These are phyloP conservation scores for Escallonia rubra DNA, from an alignment of 129 eudicot genomes.

Conservation along the genomic window DNA sequence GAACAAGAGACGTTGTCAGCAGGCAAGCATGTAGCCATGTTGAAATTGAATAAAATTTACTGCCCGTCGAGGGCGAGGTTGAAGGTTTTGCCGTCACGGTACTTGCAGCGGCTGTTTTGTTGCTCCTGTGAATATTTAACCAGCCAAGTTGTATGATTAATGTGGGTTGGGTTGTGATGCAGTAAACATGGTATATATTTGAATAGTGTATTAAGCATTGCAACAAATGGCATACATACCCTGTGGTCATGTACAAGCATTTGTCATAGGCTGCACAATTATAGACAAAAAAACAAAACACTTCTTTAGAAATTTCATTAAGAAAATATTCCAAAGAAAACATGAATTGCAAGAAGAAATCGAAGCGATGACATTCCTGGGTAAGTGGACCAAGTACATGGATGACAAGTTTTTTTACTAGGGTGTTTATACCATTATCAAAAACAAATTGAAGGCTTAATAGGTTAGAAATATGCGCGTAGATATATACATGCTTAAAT, in stretches of 20 bases:
- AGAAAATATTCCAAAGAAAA: neutral
- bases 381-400: no score
- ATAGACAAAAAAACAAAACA: constrained; percentile 4
- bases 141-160: neutral
- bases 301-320: neutral
- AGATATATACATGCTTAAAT: no score
- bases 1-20: constrained; percentile 13
- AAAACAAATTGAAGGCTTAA: no score
- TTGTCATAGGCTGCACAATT: constrained; percentile 74
- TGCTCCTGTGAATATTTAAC: constrained; percentile 37
- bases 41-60: constrained; percentile 1
- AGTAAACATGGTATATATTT: no score
- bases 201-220: no score
- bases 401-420: no score
- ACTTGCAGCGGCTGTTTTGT: constrained; percentile 50
- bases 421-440: no score
- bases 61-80: constrained; percentile 33
- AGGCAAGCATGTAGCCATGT: constrained; percentile 19
- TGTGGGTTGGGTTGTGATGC: neutral
- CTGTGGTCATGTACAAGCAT: constrained; percentile 68
- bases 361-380: no score
- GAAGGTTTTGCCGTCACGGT: constrained; percentile 44
- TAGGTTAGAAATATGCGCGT: no score
- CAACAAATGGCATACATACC: constrained; percentile 36
- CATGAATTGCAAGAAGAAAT: neutral